Percentiles rank a stretch among this genome's conserved stretches.
These are phyloP conservation scores for Huntiella omanensis DNA, from an alignment of 2,329 filamentous ascomycete genomes.

Conservation along the genomic window DNA sequence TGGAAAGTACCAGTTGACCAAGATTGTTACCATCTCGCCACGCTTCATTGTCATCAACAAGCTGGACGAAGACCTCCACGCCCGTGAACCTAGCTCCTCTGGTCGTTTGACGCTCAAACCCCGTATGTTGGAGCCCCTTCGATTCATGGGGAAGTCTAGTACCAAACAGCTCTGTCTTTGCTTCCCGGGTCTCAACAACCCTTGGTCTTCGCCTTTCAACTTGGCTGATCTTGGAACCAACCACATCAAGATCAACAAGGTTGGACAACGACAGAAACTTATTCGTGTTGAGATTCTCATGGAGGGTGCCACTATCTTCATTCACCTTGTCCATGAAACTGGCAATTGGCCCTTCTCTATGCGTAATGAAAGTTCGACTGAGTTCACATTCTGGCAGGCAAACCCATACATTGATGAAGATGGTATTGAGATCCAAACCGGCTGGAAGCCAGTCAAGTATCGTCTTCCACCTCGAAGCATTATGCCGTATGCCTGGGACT, in stretches of 20 bases:
- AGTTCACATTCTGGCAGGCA: constrained; percentile 92
- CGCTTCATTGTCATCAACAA: constrained; percentile 91
- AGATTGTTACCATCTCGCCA: constrained; percentile 81
- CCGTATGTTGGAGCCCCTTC: constrained; percentile 66
- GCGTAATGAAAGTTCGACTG: constrained; percentile 91
- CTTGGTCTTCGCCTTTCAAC: constrained; percentile 95
- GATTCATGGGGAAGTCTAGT: constrained; percentile 68
- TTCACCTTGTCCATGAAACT: constrained; percentile 75
- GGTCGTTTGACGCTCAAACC: constrained; percentile 60
- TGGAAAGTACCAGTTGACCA: constrained; percentile 95
- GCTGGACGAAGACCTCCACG: constrained; percentile 68
- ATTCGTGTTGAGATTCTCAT: constrained; percentile 77
- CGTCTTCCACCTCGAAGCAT: constrained; percentile 84
- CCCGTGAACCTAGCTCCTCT: constrained; percentile 82
- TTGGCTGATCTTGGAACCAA: constrained; percentile 86
- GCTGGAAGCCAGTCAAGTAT: constrained; percentile 86
- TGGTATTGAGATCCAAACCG: constrained; percentile 61
- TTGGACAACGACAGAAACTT: constrained; percentile 72
- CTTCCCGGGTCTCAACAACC: constrained; percentile 85
- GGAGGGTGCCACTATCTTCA: constrained; percentile 83
- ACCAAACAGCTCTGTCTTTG: constrained; percentile 84
- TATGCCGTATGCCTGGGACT: constrained; percentile 99
- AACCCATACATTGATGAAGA: constrained; percentile 88
- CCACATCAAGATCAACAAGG: constrained; percentile 83
- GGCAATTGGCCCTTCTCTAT: constrained; percentile 98